Percentiles rank a stretch among this genome's conserved stretches.
These are phyloP conservation scores for Paecilomyces niveus DNA, from an alignment of 2,329 filamentous ascomycete genomes.

Conservation along the genomic window DNA sequence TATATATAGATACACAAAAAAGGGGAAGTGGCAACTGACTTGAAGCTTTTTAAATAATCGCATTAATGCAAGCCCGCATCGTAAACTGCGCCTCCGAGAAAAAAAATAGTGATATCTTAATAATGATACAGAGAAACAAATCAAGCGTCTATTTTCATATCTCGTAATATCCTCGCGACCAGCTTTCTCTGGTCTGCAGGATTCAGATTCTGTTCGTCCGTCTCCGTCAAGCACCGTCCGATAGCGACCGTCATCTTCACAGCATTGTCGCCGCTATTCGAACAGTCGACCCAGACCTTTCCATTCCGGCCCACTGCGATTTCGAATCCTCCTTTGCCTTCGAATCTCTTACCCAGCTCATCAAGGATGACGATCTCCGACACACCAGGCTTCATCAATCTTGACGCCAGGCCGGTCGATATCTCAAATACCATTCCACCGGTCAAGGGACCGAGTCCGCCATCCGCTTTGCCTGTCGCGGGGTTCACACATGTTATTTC, in stretches of 20 bases:
- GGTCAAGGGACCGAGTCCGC: slow-evolving; percentile 74
- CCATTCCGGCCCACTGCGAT: slow-evolving; percentile 91
- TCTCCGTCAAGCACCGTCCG: slow-evolving; percentile 68
- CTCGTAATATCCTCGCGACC: slow-evolving; percentile 35
- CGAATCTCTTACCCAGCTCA: slow-evolving; percentile 69
- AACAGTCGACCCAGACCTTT: slow-evolving; percentile 79
- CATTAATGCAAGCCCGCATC: neutral
- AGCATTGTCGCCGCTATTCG: slow-evolving; percentile 46
- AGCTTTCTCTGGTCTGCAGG: slow-evolving; percentile 40
- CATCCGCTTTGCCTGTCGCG: slow-evolving; percentile 80
- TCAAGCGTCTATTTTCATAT: slow-evolving; percentile 30
- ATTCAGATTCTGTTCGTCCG: slow-evolving; percentile 55
- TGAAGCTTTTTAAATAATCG: neutral
- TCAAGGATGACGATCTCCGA: slow-evolving; percentile 63
- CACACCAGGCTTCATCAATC: slow-evolving; percentile 50
- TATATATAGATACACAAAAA: neutral
- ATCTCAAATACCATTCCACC: slow-evolving; percentile 83
- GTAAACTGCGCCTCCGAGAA: neutral
- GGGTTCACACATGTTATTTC: slow-evolving; percentile 87
- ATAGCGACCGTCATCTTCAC: slow-evolving; percentile 68
- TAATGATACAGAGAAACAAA: slow-evolving; percentile 1
- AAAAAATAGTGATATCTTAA: neutral
- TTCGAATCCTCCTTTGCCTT: slow-evolving; percentile 62
- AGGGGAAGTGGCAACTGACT: neutral
- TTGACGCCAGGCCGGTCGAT: slow-evolving; percentile 72